Evolutionary conservation across 805 yeast genomes (phyloP).

Genomic region (Zygosaccharomyces kombuchaensis): DNA sequence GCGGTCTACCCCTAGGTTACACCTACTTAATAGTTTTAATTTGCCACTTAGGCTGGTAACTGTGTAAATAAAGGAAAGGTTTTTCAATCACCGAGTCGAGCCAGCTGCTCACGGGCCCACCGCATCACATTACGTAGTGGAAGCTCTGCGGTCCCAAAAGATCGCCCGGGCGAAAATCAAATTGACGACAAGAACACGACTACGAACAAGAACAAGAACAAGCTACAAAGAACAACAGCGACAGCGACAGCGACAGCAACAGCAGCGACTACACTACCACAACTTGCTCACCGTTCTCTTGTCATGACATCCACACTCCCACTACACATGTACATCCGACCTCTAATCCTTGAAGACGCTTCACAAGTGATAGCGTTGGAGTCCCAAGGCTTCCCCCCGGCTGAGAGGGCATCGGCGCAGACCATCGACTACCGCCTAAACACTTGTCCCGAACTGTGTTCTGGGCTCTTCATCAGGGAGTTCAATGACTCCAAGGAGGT

Average conservation of each 20-base stretch:
- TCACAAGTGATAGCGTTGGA: slow-evolving; percentile 62
- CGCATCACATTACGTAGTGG: no score
- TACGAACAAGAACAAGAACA: neutral
- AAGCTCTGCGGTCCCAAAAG: no score
- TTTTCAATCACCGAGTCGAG: no score
- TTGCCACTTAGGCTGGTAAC: no score
- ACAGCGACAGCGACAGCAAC: neutral
- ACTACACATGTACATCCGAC: slow-evolving; percentile 63
- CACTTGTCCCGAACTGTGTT: slow-evolving; percentile 84
- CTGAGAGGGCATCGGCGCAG: slow-evolving; percentile 65
- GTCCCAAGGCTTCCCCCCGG: slow-evolving; percentile 59
- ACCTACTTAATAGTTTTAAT: no score
- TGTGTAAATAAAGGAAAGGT: no score
- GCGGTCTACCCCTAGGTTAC: neutral
- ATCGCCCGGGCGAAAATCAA: no score
- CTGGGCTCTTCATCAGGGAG: slow-evolving; percentile 79
- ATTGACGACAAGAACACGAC: neutral
- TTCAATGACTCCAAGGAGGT: slow-evolving; percentile 42
- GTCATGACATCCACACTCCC: slow-evolving; percentile 43
- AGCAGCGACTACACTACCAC: neutral
- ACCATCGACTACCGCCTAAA: slow-evolving; percentile 64
- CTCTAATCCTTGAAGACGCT: slow-evolving; percentile 70
- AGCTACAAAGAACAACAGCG: neutral
- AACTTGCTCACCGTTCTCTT: neutral
- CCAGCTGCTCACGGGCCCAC: no score